A percentile compares a stretch with the other conserved stretches of the same genome.
Conservation (phyloP, 2,329 filamentous ascomycete species). For the Drechslera avenae region DNA sequence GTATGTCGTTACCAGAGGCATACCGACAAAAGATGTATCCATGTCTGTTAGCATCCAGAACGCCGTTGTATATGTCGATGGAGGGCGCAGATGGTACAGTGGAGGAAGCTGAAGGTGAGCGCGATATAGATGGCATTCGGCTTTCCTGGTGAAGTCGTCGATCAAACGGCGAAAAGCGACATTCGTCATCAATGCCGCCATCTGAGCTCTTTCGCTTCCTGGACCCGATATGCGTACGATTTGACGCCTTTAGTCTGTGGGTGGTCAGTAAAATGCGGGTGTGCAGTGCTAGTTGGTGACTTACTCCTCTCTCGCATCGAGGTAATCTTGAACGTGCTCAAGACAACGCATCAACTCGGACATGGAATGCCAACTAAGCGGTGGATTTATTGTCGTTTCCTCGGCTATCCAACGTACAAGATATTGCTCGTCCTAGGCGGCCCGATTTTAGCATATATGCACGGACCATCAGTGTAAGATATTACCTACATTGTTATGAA, state of each 20-base stretch:
- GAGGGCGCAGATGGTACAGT: constrained; percentile 5
- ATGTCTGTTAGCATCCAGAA: constrained; percentile 44
- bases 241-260: constrained; percentile 14
- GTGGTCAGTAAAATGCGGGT: constrained; percentile 3
- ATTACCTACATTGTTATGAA: constrained; percentile 29
- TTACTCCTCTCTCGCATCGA: constrained; percentile 41
- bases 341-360: constrained; percentile 48
- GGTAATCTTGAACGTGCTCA: constrained; percentile 51
- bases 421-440: constrained; percentile 49
- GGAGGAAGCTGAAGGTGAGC: constrained; percentile 32
- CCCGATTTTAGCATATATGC: constrained; percentile 25
- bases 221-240: background rate
- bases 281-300: background rate
- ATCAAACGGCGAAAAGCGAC: constrained; percentile 30
- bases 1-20: constrained; percentile 24
- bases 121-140: constrained; percentile 24
- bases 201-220: constrained; percentile 39
- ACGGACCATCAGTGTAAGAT: constrained; percentile 18
- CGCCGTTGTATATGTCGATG: constrained; percentile 50
- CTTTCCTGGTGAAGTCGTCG: constrained; percentile 15
- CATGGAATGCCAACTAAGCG: constrained; percentile 53
- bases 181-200: constrained; percentile 16
- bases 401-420: constrained; percentile 49
- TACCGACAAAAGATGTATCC: constrained; percentile 45
- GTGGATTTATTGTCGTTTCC: constrained; percentile 17